Percentiles rank a stretch among this genome's conserved stretches.
Evolutionary conservation across 2,329 filamentous ascomycete genomes (phyloP).

Genomic region (Diplodia scrobiculata): DNA sequence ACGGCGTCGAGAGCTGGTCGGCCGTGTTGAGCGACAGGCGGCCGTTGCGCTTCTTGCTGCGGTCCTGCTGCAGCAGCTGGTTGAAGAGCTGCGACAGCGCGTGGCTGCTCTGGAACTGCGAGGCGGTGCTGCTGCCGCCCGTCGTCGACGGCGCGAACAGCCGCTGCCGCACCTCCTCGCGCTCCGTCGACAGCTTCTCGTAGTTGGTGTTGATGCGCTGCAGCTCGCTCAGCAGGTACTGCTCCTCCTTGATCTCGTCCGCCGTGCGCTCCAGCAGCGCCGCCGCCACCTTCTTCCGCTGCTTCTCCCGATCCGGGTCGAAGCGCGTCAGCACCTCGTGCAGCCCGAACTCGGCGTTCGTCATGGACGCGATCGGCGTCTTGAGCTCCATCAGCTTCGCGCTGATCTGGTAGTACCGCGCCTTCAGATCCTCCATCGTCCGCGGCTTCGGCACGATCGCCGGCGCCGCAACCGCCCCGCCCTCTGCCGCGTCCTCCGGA

Average conservation of each 20-base stretch:
- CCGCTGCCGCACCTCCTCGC: conserved; percentile 80
- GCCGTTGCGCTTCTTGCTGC: conserved; percentile 77
- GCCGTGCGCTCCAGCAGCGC: conserved; percentile 75
- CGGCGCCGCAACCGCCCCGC: conserved; percentile 44
- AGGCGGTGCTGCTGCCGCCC: conserved; percentile 50
- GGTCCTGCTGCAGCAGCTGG: conserved; percentile 79
- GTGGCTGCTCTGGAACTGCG: conserved; percentile 72
- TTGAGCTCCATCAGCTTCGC: conserved; percentile 48
- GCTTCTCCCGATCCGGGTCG: conserved; percentile 74
- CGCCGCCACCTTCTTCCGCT: conserved; percentile 81
- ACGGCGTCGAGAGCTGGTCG: conserved; percentile 43
- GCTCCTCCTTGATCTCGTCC: conserved; percentile 90
- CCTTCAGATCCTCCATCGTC: conserved; percentile 86
- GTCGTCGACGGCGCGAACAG: conserved; percentile 77
- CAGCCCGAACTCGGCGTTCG: conserved; percentile 74
- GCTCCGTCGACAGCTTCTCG: conserved; percentile 82
- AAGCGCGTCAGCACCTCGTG: conserved; percentile 88
- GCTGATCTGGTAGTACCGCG: conserved; percentile 86
- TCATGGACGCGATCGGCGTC: conserved; percentile 64
- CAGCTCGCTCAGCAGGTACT: conserved; percentile 83
- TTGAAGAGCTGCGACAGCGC: conserved; percentile 79
- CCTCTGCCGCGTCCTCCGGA: not conserved
- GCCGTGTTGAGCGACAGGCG: conserved; percentile 44
- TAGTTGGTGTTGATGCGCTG: conserved; percentile 87
- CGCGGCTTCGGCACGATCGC: conserved; percentile 52